Percentiles rank a stretch among this genome's conserved stretches.
These are phyloP conservation scores for Boechera retrofracta DNA, from an alignment of 345 rosid genomes.

Conservation along the genomic window DNA sequence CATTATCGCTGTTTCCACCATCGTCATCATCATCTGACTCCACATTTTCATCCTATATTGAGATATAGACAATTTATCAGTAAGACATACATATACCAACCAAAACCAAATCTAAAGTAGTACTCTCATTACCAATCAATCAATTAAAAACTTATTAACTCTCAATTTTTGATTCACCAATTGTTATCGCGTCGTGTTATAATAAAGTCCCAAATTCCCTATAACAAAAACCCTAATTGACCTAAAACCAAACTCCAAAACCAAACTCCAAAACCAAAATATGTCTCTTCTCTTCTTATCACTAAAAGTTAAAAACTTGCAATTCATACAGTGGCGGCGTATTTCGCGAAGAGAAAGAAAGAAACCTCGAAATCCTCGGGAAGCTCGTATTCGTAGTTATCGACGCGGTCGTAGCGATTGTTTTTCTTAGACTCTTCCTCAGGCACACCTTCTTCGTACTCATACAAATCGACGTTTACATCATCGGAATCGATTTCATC, in stretches of 20 bases:
- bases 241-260: neutral
- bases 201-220: neutral
- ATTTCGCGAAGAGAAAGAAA: neutral
- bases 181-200: neutral
- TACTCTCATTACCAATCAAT: neutral
- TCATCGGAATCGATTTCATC: slow-evolving; percentile 61
- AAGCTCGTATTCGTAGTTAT: slow-evolving; percentile 71
- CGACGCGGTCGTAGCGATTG: slow-evolving; percentile 72
- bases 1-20: slow-evolving; percentile 36
- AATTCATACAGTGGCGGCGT: slow-evolving; percentile 14
- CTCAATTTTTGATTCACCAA: neutral
- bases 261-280: neutral
- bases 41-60: slow-evolving; percentile 75
- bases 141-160: neutral
- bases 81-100: neutral
- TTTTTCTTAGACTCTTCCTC: slow-evolving; percentile 83
- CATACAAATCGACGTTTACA: slow-evolving; percentile 64
- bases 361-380: slow-evolving; percentile 74
- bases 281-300: neutral
- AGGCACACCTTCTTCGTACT: slow-evolving; percentile 80
- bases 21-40: slow-evolving; percentile 57
- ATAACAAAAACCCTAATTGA: neutral
- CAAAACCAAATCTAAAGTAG: neutral
- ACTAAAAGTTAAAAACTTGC: neutral
- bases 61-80: neutral